phyloP scores from a whole-genome alignment of 176 grass and related monocot species.

The Secale cereale region DNA sequence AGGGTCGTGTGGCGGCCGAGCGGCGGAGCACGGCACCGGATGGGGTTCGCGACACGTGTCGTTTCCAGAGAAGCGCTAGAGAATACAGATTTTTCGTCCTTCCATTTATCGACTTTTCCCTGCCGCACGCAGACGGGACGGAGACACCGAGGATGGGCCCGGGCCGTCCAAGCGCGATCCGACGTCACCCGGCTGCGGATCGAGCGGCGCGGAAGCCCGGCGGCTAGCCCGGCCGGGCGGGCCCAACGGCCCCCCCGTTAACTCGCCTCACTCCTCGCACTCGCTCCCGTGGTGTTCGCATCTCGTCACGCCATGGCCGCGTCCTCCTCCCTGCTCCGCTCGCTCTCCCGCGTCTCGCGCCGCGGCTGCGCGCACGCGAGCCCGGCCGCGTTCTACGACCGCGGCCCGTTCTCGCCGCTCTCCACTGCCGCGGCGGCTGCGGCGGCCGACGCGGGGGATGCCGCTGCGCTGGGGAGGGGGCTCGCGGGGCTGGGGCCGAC shows the following conservation, averaged over 20 bases:
- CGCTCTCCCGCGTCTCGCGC: slow-evolving; percentile 20
- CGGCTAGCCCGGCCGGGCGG: background rate
- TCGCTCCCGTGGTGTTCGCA: background rate
- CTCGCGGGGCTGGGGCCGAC: slow-evolving; percentile 64
- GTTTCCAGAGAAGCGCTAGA: background rate
- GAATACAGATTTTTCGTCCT: background rate
- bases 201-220: slow-evolving; percentile 5
- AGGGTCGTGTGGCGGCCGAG: slow-evolving; percentile 41
- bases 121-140: slow-evolving; percentile 24
- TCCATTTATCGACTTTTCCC: background rate
- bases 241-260: background rate
- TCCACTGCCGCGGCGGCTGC: slow-evolving; percentile 16
- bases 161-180: slow-evolving; percentile 11
- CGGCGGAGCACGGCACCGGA: slow-evolving; percentile 30
- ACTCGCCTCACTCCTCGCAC: slow-evolving; percentile 18
- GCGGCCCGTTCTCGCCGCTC: background rate
- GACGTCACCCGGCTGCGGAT: slow-evolving; percentile 25
- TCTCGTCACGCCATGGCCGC: slow-evolving; percentile 33
- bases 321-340: slow-evolving; percentile 30
- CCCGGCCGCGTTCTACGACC: background rate
- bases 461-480: background rate
- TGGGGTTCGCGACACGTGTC: slow-evolving; percentile 24
- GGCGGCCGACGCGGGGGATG: background rate
- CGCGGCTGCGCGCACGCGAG: background rate
- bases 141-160: background rate